phyloP scores from a whole-genome alignment of 768 basidiomycete genomes.

The Podaxis pistillaris region DNA sequence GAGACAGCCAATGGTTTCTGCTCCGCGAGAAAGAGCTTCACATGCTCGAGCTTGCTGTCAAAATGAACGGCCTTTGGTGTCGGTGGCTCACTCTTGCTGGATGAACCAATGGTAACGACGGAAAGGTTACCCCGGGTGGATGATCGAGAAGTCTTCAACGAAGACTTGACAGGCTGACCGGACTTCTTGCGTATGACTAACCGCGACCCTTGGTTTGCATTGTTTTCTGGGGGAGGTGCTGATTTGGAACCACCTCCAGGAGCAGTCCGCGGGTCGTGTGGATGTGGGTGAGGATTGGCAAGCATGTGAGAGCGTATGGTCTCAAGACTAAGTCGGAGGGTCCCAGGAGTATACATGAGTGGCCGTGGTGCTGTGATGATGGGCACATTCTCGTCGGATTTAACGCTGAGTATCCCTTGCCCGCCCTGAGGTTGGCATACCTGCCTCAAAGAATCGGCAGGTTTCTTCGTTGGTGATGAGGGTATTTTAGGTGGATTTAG shows the following conservation, averaged over 20 bases:
- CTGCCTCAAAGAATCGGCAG: not conserved
- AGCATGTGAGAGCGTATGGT: constrained; percentile 15
- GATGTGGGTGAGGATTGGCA: constrained; percentile 7
- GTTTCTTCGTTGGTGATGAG: not conserved
- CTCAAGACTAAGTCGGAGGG: constrained; percentile 31
- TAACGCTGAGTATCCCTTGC: not conserved
- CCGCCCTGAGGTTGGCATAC: not conserved
- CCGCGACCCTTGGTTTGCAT: constrained; percentile 33
- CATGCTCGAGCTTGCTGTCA: constrained; percentile 86
- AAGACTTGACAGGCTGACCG: constrained; percentile 89
- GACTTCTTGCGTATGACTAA: constrained; percentile 83
- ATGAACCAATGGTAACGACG: constrained; percentile 45
- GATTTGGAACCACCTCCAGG: constrained; percentile 29
- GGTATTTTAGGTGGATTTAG: constrained; percentile 10
- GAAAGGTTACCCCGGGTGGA: constrained; percentile 47
- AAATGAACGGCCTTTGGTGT: constrained; percentile 90
- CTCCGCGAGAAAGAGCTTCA: constrained; percentile 92
- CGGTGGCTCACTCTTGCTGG: constrained; percentile 79
- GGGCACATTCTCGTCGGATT: constrained; percentile 27
- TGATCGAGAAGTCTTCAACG: constrained; percentile 73
- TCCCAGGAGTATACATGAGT: constrained; percentile 39
- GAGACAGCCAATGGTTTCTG: constrained; percentile 95
- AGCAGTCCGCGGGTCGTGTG: constrained; percentile 23
- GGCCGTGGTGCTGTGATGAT: constrained; percentile 27
- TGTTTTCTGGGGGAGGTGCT: constrained; percentile 20